These are phyloP conservation scores for Saccharum officinarum DNA, from an alignment of 176 grass and related monocot species.

Conservation along the genomic window DNA sequence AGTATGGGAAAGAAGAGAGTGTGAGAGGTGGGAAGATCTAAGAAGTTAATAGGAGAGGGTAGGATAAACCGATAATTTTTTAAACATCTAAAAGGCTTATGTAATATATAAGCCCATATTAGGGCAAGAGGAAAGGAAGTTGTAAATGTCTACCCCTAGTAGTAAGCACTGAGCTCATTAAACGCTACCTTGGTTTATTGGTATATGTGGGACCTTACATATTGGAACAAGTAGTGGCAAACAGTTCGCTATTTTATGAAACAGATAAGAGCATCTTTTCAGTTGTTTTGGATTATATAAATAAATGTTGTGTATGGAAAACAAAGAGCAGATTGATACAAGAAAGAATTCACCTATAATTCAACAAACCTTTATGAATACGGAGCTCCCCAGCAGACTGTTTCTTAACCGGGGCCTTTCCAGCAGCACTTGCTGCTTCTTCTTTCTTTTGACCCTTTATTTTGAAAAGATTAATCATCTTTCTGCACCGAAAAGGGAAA, in stretches of 20 bases:
- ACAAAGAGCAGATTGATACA: neutral
- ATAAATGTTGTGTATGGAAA: neutral
- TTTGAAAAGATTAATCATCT: conserved; percentile 89
- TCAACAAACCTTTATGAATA: conserved; percentile 68
- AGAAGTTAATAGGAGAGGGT: neutral
- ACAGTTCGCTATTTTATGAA: neutral
- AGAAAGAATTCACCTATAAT: neutral
- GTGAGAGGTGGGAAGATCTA: neutral
- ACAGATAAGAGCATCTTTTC: neutral
- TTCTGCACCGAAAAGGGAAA: conserved; percentile 33
- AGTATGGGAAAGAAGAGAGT: neutral
- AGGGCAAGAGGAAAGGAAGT: neutral
- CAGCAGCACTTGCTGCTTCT: conserved; percentile 69
- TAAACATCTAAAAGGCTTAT: neutral
- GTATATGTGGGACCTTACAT: conserved; percentile 4
- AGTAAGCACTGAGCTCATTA: neutral
- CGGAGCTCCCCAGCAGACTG: conserved; percentile 82
- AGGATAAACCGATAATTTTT: neutral
- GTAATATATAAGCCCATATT: neutral
- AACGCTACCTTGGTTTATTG: neutral
- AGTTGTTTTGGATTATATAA: neutral
- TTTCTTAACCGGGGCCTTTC: conserved; percentile 63
- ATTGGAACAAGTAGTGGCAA: neutral
- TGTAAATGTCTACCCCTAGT: neutral
- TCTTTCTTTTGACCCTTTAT: conserved; percentile 88